phyloP scores from a whole-genome alignment of 2,329 filamentous ascomycete genomes.

The Xylariomycetidae sp. region DNA sequence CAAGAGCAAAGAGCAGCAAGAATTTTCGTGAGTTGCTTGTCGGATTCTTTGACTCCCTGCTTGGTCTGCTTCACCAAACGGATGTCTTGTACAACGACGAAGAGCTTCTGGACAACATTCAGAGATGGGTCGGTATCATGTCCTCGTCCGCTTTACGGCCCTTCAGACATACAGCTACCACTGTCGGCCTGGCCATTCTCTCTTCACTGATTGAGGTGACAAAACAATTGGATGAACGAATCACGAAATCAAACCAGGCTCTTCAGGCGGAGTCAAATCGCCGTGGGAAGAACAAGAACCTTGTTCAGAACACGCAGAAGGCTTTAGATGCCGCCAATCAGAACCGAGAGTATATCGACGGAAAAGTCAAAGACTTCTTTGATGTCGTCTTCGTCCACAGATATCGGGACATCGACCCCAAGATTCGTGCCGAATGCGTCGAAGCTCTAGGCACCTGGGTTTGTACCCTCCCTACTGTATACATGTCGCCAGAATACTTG shows the following conservation, averaged over 20 bases:
- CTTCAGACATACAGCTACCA: slow-evolving; percentile 90
- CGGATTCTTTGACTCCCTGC: slow-evolving; percentile 72
- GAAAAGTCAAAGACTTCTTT: slow-evolving; percentile 78
- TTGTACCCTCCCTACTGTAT: slow-evolving; percentile 73
- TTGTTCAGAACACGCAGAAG: slow-evolving; percentile 67
- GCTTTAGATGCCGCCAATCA: slow-evolving; percentile 66
- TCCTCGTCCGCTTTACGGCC: slow-evolving; percentile 82
- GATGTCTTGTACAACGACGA: slow-evolving; percentile 73
- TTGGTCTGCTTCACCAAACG: slow-evolving; percentile 76
- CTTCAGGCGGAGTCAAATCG: slow-evolving; percentile 68
- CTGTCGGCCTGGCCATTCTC: slow-evolving; percentile 75
- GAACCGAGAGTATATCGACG: slow-evolving; percentile 65
- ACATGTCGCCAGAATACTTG: slow-evolving; percentile 85
- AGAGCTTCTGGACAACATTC: slow-evolving; percentile 80
- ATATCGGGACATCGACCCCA: slow-evolving; percentile 89
- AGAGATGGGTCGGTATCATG: slow-evolving; percentile 86
- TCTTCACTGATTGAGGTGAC: slow-evolving; percentile 72
- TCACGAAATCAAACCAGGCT: slow-evolving; percentile 74
- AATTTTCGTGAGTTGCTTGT: slow-evolving; percentile 75
- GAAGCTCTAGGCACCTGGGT: slow-evolving; percentile 88
- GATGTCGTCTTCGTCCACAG: slow-evolving; percentile 92
- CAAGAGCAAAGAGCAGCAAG: slow-evolving; percentile 69
- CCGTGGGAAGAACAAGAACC: slow-evolving; percentile 73
- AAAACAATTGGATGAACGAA: slow-evolving; percentile 63
- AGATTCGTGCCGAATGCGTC: slow-evolving; percentile 84